phyloP scores from a whole-genome alignment of 2,329 filamentous ascomycete genomes.

The Diaporthe ilicicola region DNA sequence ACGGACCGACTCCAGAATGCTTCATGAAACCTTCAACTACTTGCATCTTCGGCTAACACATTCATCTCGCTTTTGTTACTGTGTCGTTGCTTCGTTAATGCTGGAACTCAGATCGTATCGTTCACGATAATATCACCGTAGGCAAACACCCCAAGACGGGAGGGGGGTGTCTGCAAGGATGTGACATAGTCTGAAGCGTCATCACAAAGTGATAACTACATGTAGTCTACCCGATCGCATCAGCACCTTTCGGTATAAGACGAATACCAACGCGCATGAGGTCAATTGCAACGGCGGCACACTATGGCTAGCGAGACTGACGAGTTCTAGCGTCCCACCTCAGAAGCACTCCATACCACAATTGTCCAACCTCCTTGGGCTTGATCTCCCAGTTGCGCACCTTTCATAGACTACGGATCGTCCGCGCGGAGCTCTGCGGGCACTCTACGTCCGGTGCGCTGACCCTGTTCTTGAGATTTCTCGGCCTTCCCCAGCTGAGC shows the following conservation, averaged over 20 bases:
- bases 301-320: too few relatives aligned
- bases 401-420: background rate
- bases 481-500: background rate
- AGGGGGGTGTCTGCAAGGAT: too few relatives aligned
- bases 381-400: background rate
- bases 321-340: background rate
- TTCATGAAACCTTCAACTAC: background rate
- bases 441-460: background rate
- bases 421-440: background rate
- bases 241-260: too few relatives aligned
- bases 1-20: too few relatives aligned
- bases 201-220: too few relatives aligned
- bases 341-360: background rate
- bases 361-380: background rate
- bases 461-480: too few relatives aligned
- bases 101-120: background rate
- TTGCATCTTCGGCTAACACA: background rate
- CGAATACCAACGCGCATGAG: too few relatives aligned
- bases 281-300: too few relatives aligned
- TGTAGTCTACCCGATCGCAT: too few relatives aligned
- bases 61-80: background rate
- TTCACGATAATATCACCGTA: background rate
- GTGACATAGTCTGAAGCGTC: too few relatives aligned
- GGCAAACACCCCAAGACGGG: background rate
- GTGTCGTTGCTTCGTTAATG: background rate